Conservation (phyloP, 805 yeast genomes). For the Metschnikowia similis region DNA sequence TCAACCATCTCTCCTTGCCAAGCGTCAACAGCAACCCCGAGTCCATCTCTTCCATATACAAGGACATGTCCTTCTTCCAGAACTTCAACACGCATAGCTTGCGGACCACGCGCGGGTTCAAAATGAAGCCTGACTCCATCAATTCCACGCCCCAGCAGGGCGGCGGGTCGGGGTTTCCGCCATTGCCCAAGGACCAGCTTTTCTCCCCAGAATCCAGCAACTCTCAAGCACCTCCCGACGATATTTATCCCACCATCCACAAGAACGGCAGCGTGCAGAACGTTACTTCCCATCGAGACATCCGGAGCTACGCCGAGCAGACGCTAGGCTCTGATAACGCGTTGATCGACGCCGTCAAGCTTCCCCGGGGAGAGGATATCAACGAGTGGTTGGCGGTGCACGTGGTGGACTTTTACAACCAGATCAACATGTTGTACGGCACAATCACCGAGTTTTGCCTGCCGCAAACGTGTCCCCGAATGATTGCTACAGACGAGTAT, state of each 20-base stretch:
- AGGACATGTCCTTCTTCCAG: constrained; percentile 36
- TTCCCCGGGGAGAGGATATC: constrained; percentile 88
- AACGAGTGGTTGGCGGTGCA: constrained; percentile 97
- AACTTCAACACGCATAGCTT: constrained; percentile 43
- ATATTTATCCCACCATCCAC: constrained; percentile 29
- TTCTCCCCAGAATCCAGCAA: constrained; percentile 5
- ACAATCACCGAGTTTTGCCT: constrained; percentile 96
- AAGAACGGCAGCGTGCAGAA: constrained; percentile 23
- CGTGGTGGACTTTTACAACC: constrained; percentile 96
- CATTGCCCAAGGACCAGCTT: constrained; percentile 16
- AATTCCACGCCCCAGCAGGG: constrained; percentile 34
- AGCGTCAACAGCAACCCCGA: constrained; percentile 1
- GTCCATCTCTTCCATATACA: background rate
- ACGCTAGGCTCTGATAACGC: constrained; percentile 92
- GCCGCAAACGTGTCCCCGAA: constrained; percentile 88
- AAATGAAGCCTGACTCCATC: constrained; percentile 37
- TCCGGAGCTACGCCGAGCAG: constrained; percentile 87
- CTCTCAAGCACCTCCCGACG: background rate
- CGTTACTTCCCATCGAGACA: constrained; percentile 60
- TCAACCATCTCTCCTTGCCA: background rate
- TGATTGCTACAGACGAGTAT: constrained; percentile 97
- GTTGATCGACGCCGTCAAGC: constrained; percentile 84
- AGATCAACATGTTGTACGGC: constrained; percentile 93
- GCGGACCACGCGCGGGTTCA: constrained; percentile 41
- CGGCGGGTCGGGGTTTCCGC: constrained; percentile 32